Percentiles rank a stretch among this genome's conserved stretches.
phyloP scores from a whole-genome alignment of 2,329 filamentous ascomycete species.

The Teratosphaeria zuluensis region DNA sequence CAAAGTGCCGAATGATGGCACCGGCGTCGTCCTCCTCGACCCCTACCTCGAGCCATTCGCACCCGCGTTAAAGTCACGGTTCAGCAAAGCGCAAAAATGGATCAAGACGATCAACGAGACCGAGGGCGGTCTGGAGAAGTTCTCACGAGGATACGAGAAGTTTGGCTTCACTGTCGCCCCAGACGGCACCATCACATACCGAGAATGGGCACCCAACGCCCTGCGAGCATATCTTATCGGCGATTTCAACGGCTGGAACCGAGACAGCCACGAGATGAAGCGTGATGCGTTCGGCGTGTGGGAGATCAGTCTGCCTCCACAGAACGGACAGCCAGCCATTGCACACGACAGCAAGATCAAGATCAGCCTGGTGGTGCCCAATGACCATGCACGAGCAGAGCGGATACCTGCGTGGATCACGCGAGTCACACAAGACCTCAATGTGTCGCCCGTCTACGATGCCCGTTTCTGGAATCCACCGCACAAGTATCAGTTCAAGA shows the following conservation, averaged over 20 bases:
- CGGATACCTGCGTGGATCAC: conserved; percentile 94
- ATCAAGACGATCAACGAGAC: conserved; percentile 70
- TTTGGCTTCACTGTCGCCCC: conserved; percentile 76
- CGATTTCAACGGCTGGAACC: conserved; percentile 92
- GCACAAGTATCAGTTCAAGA: conserved; percentile 76
- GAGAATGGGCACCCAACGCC: conserved; percentile 94
- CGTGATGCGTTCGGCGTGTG: conserved; percentile 80
- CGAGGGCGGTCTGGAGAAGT: conserved; percentile 86
- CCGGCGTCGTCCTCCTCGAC: conserved; percentile 83
- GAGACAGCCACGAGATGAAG: conserved; percentile 74
- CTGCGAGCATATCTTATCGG: conserved; percentile 76
- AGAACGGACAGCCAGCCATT: conserved; percentile 68
- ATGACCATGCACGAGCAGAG: conserved; percentile 67
- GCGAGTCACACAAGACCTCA: conserved; percentile 87
- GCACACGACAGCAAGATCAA: conserved; percentile 94
- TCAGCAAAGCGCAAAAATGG: conserved; percentile 73
- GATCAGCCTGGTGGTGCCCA: conserved; percentile 71
- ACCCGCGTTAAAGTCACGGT: conserved; percentile 66
- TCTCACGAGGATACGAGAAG: conserved; percentile 75
- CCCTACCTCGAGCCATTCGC: conserved; percentile 83
- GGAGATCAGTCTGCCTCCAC: conserved; percentile 68
- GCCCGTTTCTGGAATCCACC: conserved; percentile 96
- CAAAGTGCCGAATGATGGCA: conserved; percentile 57
- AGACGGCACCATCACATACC: conserved; percentile 79
- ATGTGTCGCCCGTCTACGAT: conserved; percentile 85